Evolutionary conservation across 352 stramenopile genomes (phyloP).

Genomic region (Pythium guiyangense): DNA sequence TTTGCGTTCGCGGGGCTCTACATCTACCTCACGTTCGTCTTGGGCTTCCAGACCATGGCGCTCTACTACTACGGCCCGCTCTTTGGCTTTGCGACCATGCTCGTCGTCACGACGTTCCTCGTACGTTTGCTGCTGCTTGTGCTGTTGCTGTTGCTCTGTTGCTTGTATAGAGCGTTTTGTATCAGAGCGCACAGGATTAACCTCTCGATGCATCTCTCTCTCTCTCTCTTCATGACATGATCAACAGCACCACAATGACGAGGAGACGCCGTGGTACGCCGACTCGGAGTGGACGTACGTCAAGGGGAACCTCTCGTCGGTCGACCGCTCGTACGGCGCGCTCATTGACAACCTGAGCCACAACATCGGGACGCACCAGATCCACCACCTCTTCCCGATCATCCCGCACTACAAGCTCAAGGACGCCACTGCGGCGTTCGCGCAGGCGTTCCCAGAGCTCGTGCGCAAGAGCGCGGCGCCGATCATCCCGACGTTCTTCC

Average conservation of each 20-base stretch:
- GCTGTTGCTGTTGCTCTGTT: not conserved
- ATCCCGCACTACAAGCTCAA: slow-evolving; percentile 85
- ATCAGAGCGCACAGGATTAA: not conserved
- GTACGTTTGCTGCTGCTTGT: slow-evolving; percentile 15
- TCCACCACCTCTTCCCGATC: slow-evolving; percentile 86
- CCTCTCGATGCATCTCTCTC: not conserved
- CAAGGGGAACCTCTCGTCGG: slow-evolving; percentile 76
- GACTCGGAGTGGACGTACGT: slow-evolving; percentile 84
- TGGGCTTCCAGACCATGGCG: slow-evolving; percentile 51
- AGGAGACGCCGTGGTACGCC: slow-evolving; percentile 79
- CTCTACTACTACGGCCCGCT: slow-evolving; percentile 79
- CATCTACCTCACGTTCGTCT: slow-evolving; percentile 37
- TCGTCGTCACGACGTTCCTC: slow-evolving; percentile 83
- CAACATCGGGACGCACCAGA: slow-evolving; percentile 85
- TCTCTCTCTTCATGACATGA: too few relatives aligned
- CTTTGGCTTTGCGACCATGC: slow-evolving; percentile 71
- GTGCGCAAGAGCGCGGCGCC: slow-evolving; percentile 63
- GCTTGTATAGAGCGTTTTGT: not conserved
- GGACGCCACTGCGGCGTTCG: slow-evolving; percentile 55
- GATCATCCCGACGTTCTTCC: slow-evolving; percentile 64
- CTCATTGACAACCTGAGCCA: slow-evolving; percentile 83
- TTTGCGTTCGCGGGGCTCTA: slow-evolving; percentile 30
- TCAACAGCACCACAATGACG: slow-evolving; percentile 69
- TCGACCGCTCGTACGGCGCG: slow-evolving; percentile 75
- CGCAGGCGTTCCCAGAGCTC: slow-evolving; percentile 65